A percentile compares a stretch with the other conserved stretches of the same genome.
These are phyloP conservation scores for Penicillium janthinellum DNA, from an alignment of 2,329 filamentous ascomycete genomes.

Conservation along the genomic window DNA sequence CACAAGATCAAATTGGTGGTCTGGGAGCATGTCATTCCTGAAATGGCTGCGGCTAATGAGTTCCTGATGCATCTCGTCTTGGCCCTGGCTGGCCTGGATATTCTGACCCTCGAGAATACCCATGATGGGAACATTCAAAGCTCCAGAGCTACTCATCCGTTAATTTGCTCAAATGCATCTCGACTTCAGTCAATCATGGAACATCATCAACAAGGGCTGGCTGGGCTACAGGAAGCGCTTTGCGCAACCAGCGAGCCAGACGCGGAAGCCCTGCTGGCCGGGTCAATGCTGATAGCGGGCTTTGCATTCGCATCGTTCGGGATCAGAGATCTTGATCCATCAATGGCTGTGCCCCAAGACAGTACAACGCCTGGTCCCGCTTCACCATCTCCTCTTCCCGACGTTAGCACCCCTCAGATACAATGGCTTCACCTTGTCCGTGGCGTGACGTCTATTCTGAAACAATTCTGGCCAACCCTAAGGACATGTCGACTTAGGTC, in stretches of 20 bases:
- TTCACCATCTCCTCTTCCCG: neutral
- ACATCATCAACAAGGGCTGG: constrained; percentile 26
- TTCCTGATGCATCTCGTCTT: constrained; percentile 32
- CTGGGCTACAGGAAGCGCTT: constrained; percentile 20
- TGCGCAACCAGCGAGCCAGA: constrained; percentile 4
- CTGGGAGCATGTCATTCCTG: constrained; percentile 27
- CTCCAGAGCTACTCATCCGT: neutral
- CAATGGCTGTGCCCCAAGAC: neutral
- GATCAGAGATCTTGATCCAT: constrained; percentile 4
- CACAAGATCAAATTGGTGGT: constrained; percentile 4
- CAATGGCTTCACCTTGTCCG: constrained; percentile 25
- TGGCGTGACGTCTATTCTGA: constrained; percentile 10
- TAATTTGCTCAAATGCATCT: neutral
- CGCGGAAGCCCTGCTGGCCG: constrained; percentile 18
- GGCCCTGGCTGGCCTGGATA: constrained; percentile 26
- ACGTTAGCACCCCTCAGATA: constrained; percentile 4
- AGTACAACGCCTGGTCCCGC: no score
- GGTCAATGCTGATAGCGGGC: constrained; percentile 21
- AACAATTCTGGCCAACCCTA: constrained; percentile 17
- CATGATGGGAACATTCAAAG: neutral
- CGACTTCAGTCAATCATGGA: constrained; percentile 15
- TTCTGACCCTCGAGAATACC: constrained; percentile 4
- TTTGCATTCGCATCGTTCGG: constrained; percentile 26
- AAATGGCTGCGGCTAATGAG: constrained; percentile 19
- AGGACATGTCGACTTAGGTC: constrained; percentile 15